phyloP scores from a whole-genome alignment of 805 yeast species.

The Candida jianshihensis region DNA sequence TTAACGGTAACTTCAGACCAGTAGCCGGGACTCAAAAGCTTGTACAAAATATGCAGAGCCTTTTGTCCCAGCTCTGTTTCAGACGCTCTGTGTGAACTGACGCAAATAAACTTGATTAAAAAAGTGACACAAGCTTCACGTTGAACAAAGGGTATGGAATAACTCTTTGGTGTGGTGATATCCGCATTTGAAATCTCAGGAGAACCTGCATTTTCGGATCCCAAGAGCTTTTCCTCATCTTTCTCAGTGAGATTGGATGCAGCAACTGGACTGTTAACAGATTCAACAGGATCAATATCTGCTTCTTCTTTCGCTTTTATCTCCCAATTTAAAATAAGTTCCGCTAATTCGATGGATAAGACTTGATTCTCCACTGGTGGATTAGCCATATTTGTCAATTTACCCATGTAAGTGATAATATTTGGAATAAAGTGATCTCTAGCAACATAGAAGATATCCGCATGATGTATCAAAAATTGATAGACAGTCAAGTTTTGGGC shows the following conservation, averaged over 20 bases:
- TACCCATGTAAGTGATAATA: conserved; percentile 88
- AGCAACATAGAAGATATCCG: conserved; percentile 76
- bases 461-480: conserved; percentile 80
- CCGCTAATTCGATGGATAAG: conserved; percentile 85
- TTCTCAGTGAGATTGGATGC: conserved; percentile 25
- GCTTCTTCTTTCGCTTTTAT: conserved; percentile 32
- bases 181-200: conserved; percentile 24
- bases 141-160: conserved; percentile 65
- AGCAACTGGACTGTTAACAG: conserved; percentile 22
- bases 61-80: conserved; percentile 78
- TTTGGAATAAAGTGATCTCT: conserved; percentile 86
- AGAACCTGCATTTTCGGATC: conserved; percentile 9
- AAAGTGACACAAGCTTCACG: conserved; percentile 88
- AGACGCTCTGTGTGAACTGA: conserved; percentile 76
- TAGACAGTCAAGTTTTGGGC: conserved; percentile 82
- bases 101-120: conserved; percentile 80
- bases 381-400: conserved; percentile 69
- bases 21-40: conserved; percentile 58
- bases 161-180: conserved; percentile 41
- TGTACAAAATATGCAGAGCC: conserved; percentile 72
- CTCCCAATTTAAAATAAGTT: conserved; percentile 83
- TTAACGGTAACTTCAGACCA: conserved; percentile 93
- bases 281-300: conserved; percentile 6
- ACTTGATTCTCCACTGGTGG: conserved; percentile 77
- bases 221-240: conserved; percentile 19